Evolutionary conservation across 2,329 filamentous ascomycete genomes (phyloP).

Genomic region (Penicillium sp.): DNA sequence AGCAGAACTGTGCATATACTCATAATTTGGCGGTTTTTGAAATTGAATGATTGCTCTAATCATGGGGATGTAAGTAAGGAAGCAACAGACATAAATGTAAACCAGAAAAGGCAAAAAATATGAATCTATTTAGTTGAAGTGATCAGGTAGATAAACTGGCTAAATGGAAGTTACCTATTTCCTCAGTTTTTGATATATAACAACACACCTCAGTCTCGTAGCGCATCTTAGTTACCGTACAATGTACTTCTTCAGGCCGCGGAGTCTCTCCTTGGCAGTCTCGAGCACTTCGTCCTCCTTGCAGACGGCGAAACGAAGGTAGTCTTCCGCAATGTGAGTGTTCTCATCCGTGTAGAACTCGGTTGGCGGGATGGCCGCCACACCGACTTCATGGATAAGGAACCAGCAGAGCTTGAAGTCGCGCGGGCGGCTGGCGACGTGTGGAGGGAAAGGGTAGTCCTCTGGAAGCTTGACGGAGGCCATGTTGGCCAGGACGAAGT

Average conservation of each 20-base stretch:
- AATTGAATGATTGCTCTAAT: background rate
- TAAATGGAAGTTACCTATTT: background rate
- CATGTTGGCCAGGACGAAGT: slow-evolving; percentile 97
- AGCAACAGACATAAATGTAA: background rate
- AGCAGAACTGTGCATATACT: background rate
- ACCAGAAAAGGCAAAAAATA: background rate
- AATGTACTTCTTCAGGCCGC: slow-evolving; percentile 75
- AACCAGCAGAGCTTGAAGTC: slow-evolving; percentile 98
- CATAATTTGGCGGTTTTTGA: background rate
- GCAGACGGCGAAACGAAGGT: slow-evolving; percentile 93
- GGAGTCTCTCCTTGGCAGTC: slow-evolving; percentile 74
- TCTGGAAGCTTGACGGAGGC: slow-evolving; percentile 81
- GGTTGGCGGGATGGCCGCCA: slow-evolving; percentile 93
- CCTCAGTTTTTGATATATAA: background rate
- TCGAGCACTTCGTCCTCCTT: slow-evolving; percentile 88
- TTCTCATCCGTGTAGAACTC: slow-evolving; percentile 94
- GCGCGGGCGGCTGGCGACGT: slow-evolving; percentile 82
- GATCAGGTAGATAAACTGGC: background rate
- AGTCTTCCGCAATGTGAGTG: slow-evolving; percentile 85
- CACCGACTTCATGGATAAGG: slow-evolving; percentile 92
- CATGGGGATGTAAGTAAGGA: background rate
- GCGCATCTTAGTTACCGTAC: slow-evolving; percentile 26
- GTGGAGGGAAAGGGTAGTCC: slow-evolving; percentile 85
- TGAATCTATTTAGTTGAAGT: background rate
- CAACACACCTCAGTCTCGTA: background rate